Evolutionary conservation across 257 asterid species (phyloP), one percentile per base, ranked within the genome.

Genomic region (Dorcoceras hygrometricum): DNA sequence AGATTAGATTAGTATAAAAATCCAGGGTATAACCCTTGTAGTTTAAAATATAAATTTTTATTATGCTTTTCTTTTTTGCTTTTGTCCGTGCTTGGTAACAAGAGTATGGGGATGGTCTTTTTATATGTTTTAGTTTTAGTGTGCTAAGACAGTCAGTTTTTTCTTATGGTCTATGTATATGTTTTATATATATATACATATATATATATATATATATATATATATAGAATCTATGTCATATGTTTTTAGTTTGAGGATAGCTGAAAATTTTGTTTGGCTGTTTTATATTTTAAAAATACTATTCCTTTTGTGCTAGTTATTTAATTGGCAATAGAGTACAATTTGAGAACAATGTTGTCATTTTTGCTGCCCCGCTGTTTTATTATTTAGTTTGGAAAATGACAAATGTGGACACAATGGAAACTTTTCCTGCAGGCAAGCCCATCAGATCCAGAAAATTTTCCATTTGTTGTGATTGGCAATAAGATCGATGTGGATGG

Each of bases 401-500:
- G 71, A 53, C 65, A 28, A 58, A 23, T 31, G 54, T 56, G 27
- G n/a, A 46, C 73, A 25, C 71, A 39, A 58, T 1, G 22, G 48
- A 19, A 58, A 68, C 55, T 71, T 67, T 57, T 26, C 23, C 43
- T 84, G 86, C 97, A 94, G 99, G 97, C 99, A 31, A 88, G 95
- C 72, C 99, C 99, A 62, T 78, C 97, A 2, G 97, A 94, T 77
- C 99, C 96, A 24, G 99, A 94, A 70, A 90, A 94, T 71, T 94
- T 94, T 73, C 97, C 97, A 39, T 94, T 94, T 85, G 92, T 94
- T 77, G 99, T 94, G 84, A 79, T 94, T 51, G 99, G 99, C 61
- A 94, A 94, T 89, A 94, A 94, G 89, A 70, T 77, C 79, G 99
- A 94, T 65, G 87, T 88, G 77, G 99, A 94, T 80, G 96, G 96